Percentiles rank a stretch among this genome's conserved stretches.
Evolutionary conservation across 1,284 basidiomycete genomes (phyloP).

Genomic region (Vanrija pseudolonga): DNA sequence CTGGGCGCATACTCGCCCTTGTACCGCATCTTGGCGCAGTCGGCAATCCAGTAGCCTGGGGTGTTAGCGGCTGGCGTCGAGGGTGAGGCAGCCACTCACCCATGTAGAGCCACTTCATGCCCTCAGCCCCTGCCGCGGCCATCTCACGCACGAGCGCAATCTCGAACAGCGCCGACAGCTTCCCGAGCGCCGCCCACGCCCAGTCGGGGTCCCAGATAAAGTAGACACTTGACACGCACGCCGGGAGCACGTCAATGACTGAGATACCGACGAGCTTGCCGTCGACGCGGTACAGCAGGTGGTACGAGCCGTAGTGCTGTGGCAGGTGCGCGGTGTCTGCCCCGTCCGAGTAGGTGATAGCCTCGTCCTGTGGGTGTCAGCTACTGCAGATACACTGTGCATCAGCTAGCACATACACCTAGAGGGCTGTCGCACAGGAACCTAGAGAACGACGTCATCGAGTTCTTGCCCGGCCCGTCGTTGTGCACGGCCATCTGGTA

Average conservation of each 20-base stretch:
- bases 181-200: slow-evolving; percentile 67
- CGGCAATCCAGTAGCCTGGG: slow-evolving; percentile 84
- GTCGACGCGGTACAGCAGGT: slow-evolving; percentile 78
- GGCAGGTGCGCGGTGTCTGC: slow-evolving; percentile 58
- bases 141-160: slow-evolving; percentile 69
- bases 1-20: slow-evolving; percentile 90
- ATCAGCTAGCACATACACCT: slow-evolving; percentile 52
- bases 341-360: slow-evolving; percentile 17
- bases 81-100: slow-evolving; percentile 54
- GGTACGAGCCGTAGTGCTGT: slow-evolving; percentile 73
- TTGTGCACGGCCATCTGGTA: slow-evolving; percentile 77
- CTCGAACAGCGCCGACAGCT: slow-evolving; percentile 83
- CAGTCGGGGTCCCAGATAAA: slow-evolving; percentile 85
- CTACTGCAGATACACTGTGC: background rate
- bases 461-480: slow-evolving; percentile 56
- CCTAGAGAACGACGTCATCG: slow-evolving; percentile 58
- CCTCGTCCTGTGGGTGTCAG: background rate
- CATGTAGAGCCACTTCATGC: slow-evolving; percentile 73
- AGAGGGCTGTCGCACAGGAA: slow-evolving; percentile 82
- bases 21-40: slow-evolving; percentile 93
- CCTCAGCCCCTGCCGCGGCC: slow-evolving; percentile 60
- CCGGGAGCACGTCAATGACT: slow-evolving; percentile 86
- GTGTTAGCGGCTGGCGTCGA: background rate
- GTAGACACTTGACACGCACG: slow-evolving; percentile 90
- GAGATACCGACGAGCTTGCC: slow-evolving; percentile 78